Evolutionary conservation across 176 grass and related monocot species (phyloP), one percentile per base, ranked within the genome.

Genomic region (maize (Zea mays)): DNA sequence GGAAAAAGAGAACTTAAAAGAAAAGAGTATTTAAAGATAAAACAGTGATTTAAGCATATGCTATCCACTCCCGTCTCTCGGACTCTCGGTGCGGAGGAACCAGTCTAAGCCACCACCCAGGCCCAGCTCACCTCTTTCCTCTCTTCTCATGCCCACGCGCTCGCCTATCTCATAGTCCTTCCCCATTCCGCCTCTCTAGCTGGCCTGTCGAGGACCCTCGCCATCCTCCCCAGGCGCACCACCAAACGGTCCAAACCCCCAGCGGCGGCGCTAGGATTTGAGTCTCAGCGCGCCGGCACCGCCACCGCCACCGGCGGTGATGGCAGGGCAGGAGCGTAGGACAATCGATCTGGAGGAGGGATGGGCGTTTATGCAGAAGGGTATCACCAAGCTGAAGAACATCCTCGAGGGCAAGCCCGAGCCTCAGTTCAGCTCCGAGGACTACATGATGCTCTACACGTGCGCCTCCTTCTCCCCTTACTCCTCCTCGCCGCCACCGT

Each of bases 361-460:
- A 73, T 97, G 90, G 93, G 90, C 84, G 2, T 88, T 86, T 85
- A 90, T 97, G 85, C 87, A 88, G 85, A 86, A 84, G 79, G 87
- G 90, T 37, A 92, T 92, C 67, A 92, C 87, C 54, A 87, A 86
- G 85, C 71, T 96, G 36, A 88, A 86, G 79, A 82, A 84, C 79
- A 86, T 88, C 74, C 77, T 92, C 52, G 93, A 90, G 66, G 90
- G 76, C 39, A 64, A 77, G 41, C 76, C 85, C 46, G 87, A 96
- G 72, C 70, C 65, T 2, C 90, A 97, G 68, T 97, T 92, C 81
- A 90, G 76, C 75, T 73, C 82, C 0, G 87, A 81, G 60, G 87
- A 90, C 54, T 86, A 92, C 82, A 97, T 97, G 90, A 92, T 86
- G 84, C 93, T 92, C 65, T 97, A 97, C 61, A 88, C 93, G 90